These are phyloP conservation scores for Coffea canephora DNA, from an alignment of 257 asterid genomes.

Conservation along the genomic window DNA sequence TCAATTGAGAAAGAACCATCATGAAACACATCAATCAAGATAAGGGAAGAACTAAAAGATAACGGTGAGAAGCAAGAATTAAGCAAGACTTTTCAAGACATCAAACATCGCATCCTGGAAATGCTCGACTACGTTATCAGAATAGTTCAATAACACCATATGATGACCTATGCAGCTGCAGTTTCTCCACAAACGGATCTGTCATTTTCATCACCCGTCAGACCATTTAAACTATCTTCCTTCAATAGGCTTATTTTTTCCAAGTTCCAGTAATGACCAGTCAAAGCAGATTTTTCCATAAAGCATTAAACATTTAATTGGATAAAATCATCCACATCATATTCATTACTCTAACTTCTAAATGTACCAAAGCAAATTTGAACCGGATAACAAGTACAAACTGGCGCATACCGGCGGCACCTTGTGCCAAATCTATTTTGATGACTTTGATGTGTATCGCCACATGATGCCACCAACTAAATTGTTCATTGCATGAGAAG, in stretches of 20 bases:
- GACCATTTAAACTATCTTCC: background rate
- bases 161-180: background rate
- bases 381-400: background rate
- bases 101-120: background rate
- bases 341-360: background rate
- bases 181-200: background rate
- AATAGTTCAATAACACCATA: background rate
- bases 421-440: conserved; percentile 25
- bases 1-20: background rate
- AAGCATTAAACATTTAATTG: background rate
- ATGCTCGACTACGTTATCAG: background rate
- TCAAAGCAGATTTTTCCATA: background rate
- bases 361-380: background rate
- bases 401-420: background rate
- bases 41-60: background rate
- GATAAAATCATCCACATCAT: background rate
- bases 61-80: background rate
- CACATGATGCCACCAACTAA: conserved; percentile 66
- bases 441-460: conserved; percentile 53
- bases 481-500: conserved; percentile 85
- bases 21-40: background rate
- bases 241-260: background rate
- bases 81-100: background rate
- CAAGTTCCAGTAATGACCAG: background rate
- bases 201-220: background rate